Conservation (phyloP, 2,329 filamentous ascomycete genomes). For the Cordyceps cateniannulata region DNA sequence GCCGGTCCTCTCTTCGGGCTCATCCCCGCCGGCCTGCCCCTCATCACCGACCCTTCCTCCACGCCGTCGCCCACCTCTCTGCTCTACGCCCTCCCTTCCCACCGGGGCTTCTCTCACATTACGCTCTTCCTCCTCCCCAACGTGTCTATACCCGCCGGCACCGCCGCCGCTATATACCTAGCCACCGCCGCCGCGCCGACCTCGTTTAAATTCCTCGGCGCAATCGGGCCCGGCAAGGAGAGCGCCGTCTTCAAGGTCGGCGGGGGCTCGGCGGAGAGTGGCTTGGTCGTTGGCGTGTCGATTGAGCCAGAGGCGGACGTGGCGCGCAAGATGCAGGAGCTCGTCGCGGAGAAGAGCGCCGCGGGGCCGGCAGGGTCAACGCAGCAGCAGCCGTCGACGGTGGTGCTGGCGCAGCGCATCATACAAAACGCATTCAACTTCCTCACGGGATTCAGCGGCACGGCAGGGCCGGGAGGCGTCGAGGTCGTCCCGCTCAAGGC, state of each 20-base stretch:
- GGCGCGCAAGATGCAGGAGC: slow-evolving; percentile 57
- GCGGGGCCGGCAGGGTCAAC: slow-evolving; percentile 16
- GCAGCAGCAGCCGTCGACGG: slow-evolving; percentile 51
- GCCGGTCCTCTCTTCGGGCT: slow-evolving; percentile 49
- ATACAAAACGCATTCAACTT: slow-evolving; percentile 98
- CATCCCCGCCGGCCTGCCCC: slow-evolving; percentile 52
- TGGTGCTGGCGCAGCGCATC: slow-evolving; percentile 81
- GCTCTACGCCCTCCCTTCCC: slow-evolving; percentile 44
- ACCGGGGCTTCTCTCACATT: slow-evolving; percentile 66
- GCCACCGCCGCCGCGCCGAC: slow-evolving; percentile 40
- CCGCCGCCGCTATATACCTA: slow-evolving; percentile 86
- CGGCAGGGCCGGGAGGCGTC: slow-evolving; percentile 52
- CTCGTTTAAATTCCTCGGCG: slow-evolving; percentile 80
- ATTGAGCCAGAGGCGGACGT: slow-evolving; percentile 73
- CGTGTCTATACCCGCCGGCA: slow-evolving; percentile 62
- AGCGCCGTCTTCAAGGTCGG: slow-evolving; percentile 83
- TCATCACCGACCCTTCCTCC: slow-evolving; percentile 49
- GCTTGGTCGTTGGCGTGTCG: slow-evolving; percentile 71
- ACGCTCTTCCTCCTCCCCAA: slow-evolving; percentile 85
- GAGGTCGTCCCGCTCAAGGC: slow-evolving; percentile 91
- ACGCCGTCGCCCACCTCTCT: slow-evolving; percentile 48
- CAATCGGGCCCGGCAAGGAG: slow-evolving; percentile 82
- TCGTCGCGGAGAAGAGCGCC: slow-evolving; percentile 32
- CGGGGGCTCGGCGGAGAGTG: slow-evolving; percentile 15
- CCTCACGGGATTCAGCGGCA: slow-evolving; percentile 75